Evolutionary conservation across 352 stramenopile species (phyloP), one percentile per base, ranked within the genome.

Genomic region (Thraustotheca clavata): DNA sequence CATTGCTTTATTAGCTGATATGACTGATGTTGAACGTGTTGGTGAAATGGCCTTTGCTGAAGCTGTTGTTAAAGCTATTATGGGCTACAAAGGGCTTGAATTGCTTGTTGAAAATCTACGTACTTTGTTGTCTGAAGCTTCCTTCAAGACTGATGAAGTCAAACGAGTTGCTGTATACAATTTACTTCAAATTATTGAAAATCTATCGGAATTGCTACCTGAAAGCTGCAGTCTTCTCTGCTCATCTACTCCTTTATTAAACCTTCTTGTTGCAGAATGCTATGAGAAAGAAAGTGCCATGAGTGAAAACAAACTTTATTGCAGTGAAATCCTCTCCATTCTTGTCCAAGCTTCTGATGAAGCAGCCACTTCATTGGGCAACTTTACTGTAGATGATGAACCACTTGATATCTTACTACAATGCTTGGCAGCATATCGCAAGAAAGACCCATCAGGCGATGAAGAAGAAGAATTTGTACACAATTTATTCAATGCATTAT

Each of bases 381-480:
- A 84, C 39, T 72, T 71, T 34, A 77, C 80, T 20, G 59, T 94
- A 14, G 55, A 61, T 47, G 50, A 75, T 43, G 79, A 98, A 70
- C 76, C 92, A 6, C 84, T 98, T 68, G 95, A 98, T 71, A 72
- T 81, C 16, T 69, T 98, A 7, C 72, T 98, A 20, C 88, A 96
- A 71, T 80, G 82, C 3, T 69, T 97, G 40, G 89, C 89, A 18
- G 70, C 75, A 36, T 98, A 94, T 73, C 75, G 92, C 26, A 96
- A 96, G 66, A 78, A 76, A 49, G 77, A 96, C 50, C 88, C 92
- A 1, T 47, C 43, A 24, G 76, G 40, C 49, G 75, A 85, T 0
- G 83, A 95, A 54, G 88, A 98, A 72, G 84, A 96, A 55, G 94
- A 98, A 71, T 85, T 93, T 18, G 75, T 98, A 1, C 88, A 98